A percentile compares a stretch with the other conserved stretches of the same genome.
phyloP scores from a whole-genome alignment of 257 asterid species.

The Jaltomata sinuosa region DNA sequence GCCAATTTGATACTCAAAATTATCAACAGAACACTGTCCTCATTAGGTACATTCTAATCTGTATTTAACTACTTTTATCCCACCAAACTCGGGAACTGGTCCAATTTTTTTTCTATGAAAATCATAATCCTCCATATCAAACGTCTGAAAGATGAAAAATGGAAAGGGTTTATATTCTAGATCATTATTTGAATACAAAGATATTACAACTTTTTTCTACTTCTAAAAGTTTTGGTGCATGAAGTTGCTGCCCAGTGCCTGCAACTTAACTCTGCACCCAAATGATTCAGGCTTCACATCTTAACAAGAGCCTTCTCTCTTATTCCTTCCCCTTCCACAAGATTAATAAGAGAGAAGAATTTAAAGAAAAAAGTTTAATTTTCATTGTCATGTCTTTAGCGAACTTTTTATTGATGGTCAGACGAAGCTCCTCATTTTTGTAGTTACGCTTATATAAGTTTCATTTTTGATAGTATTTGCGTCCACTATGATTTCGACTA shows the following conservation, averaged over 20 bases:
- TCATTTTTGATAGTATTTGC: not conserved
- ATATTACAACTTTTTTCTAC: not conserved
- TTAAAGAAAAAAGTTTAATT: not conserved
- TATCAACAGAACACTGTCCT: not conserved
- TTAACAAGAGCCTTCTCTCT: not conserved
- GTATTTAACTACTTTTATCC: not conserved
- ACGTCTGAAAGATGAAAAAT: not conserved
- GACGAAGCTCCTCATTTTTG: not conserved
- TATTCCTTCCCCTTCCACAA: not conserved
- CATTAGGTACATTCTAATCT: not conserved
- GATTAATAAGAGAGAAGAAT: not conserved
- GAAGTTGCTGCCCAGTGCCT: not conserved
- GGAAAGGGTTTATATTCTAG: not conserved
- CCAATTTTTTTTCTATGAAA: not conserved
- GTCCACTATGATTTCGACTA: not conserved
- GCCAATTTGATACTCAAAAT: not conserved
- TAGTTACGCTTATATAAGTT: not conserved
- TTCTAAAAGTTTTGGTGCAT: not conserved
- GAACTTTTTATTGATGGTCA: not conserved
- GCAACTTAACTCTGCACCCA: not conserved
- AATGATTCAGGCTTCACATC: not conserved
- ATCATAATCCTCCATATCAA: not conserved
- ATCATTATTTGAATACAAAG: not conserved
- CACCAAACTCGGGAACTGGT: not conserved
- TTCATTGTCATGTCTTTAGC: not conserved